These are phyloP conservation scores for Limnanthes douglasii DNA, from an alignment of 345 rosid species.

Conservation along the genomic window DNA sequence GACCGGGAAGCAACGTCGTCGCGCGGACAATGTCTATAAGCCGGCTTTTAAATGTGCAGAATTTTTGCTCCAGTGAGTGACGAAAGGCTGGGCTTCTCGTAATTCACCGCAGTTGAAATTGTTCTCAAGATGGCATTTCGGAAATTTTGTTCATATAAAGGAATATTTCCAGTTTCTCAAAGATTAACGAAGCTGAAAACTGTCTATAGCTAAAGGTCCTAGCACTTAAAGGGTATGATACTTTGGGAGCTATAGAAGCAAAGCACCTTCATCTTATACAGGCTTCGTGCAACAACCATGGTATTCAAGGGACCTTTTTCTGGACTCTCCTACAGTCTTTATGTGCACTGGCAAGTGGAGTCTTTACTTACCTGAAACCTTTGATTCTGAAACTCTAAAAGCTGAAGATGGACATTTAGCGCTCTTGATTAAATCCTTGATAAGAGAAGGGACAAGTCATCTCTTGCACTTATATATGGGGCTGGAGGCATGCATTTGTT, in stretches of 20 bases:
- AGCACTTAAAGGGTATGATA: slow-evolving; percentile 90
- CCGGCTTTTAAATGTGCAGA: slow-evolving; percentile 90
- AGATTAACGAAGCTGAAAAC: slow-evolving; percentile 16
- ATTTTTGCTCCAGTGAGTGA: slow-evolving; percentile 80
- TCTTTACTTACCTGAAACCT: slow-evolving; percentile 45
- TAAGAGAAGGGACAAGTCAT: slow-evolving; percentile 46
- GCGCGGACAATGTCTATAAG: slow-evolving; percentile 92
- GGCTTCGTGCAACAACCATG: slow-evolving; percentile 95
- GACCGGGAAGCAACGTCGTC: no score
- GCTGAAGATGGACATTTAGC: slow-evolving; percentile 29
- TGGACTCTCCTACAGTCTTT: slow-evolving; percentile 82
- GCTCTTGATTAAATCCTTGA: slow-evolving; percentile 51
- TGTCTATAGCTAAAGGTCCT: slow-evolving; percentile 48
- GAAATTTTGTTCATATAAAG: slow-evolving; percentile 50
- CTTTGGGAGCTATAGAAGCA: slow-evolving; percentile 99
- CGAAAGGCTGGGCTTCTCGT: slow-evolving; percentile 97
- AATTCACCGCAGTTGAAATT: slow-evolving; percentile 84
- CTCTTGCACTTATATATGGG: slow-evolving; percentile 82
- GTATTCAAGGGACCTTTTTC: slow-evolving; percentile 87
- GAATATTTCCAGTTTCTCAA: slow-evolving; percentile 15
- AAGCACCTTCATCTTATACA: slow-evolving; percentile 83
- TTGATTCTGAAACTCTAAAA: slow-evolving; percentile 14
- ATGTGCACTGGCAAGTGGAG: slow-evolving; percentile 45
- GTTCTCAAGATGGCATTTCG: slow-evolving; percentile 97
- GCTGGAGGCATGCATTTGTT: slow-evolving; percentile 98